Evolutionary conservation across 169 alveolate species (phyloP).

Genomic region (Eimeria nieschulzi): DNA sequence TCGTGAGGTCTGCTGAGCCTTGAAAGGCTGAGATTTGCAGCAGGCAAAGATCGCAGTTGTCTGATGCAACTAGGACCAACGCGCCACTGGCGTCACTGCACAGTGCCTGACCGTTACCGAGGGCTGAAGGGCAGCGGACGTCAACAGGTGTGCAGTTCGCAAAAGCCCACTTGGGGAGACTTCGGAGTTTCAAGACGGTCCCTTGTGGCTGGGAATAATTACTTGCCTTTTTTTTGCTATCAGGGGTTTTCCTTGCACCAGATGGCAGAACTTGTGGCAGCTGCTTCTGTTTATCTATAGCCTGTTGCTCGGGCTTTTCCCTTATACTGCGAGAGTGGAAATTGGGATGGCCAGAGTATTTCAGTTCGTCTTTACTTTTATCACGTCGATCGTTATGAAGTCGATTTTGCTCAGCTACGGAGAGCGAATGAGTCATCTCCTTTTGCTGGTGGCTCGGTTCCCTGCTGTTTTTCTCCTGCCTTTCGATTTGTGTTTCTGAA

Average conservation of each 20-base stretch:
- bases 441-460: too few species aligned
- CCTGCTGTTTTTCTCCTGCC: too few species aligned
- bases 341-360: too few species aligned
- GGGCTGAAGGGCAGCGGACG: not conserved
- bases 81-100: not conserved
- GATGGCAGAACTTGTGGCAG: not conserved
- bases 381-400: too few species aligned
- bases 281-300: not conserved
- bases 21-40: not conserved
- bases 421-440: too few species aligned
- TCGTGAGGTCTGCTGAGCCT: too few species aligned
- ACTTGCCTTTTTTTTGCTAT: not conserved
- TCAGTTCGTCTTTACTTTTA: too few species aligned
- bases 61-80: not conserved
- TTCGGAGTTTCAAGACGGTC: not conserved
- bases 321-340: too few species aligned
- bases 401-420: too few species aligned
- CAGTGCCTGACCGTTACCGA: not conserved
- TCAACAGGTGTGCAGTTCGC: conserved; percentile 33
- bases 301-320: too few species aligned
- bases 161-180: conserved; percentile 4
- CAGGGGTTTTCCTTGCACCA: not conserved
- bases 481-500: too few species aligned
- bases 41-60: not conserved
- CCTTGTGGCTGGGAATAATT: not conserved